phyloP scores from a whole-genome alignment of 2,329 filamentous ascomycete species.

The Leptographium wingfieldii region DNA sequence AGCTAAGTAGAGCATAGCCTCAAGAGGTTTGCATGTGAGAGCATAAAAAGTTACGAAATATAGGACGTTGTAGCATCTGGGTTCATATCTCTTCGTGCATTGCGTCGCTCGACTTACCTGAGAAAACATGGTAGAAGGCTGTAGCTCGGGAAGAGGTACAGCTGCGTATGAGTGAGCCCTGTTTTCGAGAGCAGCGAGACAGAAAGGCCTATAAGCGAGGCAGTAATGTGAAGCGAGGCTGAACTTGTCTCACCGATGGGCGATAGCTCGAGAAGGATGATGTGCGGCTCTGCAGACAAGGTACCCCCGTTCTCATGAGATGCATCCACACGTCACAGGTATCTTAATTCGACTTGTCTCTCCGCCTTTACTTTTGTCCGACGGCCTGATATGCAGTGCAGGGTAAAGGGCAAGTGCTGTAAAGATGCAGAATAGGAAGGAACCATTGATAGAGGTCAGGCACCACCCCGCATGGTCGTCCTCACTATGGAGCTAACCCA shows the following conservation, averaged over 20 bases:
- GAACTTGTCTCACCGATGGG: too few species aligned
- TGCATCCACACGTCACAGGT: not conserved
- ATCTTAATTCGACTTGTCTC: not conserved
- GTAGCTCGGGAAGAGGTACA: not conserved
- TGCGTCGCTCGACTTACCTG: not conserved
- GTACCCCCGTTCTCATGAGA: not conserved
- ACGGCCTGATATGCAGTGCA: not conserved
- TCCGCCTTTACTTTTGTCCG: not conserved
- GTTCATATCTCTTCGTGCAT: too few species aligned
- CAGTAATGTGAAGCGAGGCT: not conserved
- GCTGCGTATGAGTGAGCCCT: not conserved
- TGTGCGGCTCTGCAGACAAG: not conserved
- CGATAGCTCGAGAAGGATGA: not conserved
- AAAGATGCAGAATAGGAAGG: not conserved
- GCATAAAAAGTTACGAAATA: not conserved
- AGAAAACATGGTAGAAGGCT: slow-evolving; percentile 3
- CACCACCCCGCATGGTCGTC: not conserved
- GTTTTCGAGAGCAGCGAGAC: not conserved
- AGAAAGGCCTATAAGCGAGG: not conserved
- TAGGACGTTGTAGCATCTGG: too few species aligned
- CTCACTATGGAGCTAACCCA: not conserved
- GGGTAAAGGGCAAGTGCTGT: not conserved
- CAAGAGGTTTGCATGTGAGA: not conserved
- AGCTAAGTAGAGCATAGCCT: too few species aligned
- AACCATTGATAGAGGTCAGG: not conserved